These are phyloP conservation scores for Schizopora paradoxa DNA, from an alignment of 1,284 basidiomycete species.

Conservation along the genomic window DNA sequence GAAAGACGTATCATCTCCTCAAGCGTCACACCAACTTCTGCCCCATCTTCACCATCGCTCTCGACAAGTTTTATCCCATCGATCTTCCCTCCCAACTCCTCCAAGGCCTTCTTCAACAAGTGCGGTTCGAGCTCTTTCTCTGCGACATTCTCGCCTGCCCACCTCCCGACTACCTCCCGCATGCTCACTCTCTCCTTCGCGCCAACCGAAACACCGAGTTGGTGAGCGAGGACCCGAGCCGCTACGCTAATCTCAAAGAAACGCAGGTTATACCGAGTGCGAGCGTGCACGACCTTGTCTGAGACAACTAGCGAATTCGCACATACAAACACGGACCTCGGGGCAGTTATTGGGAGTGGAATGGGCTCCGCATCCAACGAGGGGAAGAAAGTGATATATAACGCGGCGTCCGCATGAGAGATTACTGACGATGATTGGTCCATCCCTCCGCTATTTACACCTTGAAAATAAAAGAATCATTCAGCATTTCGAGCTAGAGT, in stretches of 20 bases:
- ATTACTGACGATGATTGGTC: conserved; percentile 84
- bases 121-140: conserved; percentile 35
- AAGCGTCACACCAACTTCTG: conserved; percentile 54
- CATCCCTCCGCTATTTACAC: conserved; percentile 78
- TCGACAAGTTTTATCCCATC: conserved; percentile 45
- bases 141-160: conserved; percentile 38
- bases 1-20: conserved; percentile 68
- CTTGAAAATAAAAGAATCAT: conserved; percentile 21
- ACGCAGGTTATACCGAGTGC: conserved; percentile 78
- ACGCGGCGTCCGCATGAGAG: conserved; percentile 58
- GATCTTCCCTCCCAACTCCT: conserved; percentile 42
- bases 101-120: conserved; percentile 43
- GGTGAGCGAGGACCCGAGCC: conserved; percentile 63
- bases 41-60: conserved; percentile 20
- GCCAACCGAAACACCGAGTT: conserved; percentile 42
- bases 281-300: conserved; percentile 74
- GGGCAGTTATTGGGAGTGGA: conserved; percentile 46
- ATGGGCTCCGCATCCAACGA: conserved; percentile 60
- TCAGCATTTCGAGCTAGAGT: conserved; percentile 7
- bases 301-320: conserved; percentile 84
- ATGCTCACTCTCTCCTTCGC: conserved; percentile 39
- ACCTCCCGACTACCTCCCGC: conserved; percentile 44
- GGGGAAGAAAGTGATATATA: conserved; percentile 81
- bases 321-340: conserved; percentile 63
- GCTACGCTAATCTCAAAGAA: conserved; percentile 82